A percentile compares a stretch with the other conserved stretches of the same genome.
Conservation (phyloP, 805 yeast genomes). For the Metschnikowia aberdeeniae region DNA sequence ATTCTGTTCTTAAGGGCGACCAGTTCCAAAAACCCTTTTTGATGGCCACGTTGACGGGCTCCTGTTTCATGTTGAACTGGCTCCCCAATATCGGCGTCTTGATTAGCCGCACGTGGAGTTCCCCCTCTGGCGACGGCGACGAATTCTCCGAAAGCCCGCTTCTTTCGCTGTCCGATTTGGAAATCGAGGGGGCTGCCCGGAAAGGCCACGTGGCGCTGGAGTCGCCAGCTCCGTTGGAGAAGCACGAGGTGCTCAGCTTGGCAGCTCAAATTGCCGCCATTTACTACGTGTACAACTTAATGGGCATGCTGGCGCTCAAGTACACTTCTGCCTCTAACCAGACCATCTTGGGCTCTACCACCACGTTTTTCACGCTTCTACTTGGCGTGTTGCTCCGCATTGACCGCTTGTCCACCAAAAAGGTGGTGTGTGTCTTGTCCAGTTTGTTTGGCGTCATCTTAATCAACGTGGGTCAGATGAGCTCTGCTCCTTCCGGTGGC, state of each 20-base stretch:
- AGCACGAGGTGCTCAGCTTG: constrained; percentile 29
- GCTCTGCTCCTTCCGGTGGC: constrained; percentile 12
- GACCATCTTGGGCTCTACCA: constrained; percentile 48
- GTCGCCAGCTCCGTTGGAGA: constrained; percentile 13
- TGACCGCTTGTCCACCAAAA: constrained; percentile 40
- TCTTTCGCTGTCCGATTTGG: constrained; percentile 13
- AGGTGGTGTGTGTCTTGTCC: constrained; percentile 39
- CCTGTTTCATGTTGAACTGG: constrained; percentile 44
- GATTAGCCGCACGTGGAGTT: not conserved
- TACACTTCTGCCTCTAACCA: constrained; percentile 53
- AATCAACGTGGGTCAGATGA: constrained; percentile 29
- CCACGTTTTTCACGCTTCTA: constrained; percentile 48
- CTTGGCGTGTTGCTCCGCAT: constrained; percentile 39
- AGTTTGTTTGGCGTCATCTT: constrained; percentile 46
- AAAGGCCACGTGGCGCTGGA: not conserved
- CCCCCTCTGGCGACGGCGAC: constrained; percentile 17
- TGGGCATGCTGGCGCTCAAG: constrained; percentile 39
- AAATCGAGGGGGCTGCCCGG: not conserved
- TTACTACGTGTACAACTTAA: constrained; percentile 39
- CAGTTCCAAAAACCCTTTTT: constrained; percentile 47
- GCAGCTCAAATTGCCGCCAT: constrained; percentile 39
- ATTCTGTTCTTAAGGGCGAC: constrained; percentile 45
- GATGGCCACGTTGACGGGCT: constrained; percentile 46
- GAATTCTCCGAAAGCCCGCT: constrained; percentile 13
- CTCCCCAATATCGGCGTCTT: constrained; percentile 29